Conservation (phyloP, 495 filamentous ascomycete species). For the Glonium stellatum region DNA sequence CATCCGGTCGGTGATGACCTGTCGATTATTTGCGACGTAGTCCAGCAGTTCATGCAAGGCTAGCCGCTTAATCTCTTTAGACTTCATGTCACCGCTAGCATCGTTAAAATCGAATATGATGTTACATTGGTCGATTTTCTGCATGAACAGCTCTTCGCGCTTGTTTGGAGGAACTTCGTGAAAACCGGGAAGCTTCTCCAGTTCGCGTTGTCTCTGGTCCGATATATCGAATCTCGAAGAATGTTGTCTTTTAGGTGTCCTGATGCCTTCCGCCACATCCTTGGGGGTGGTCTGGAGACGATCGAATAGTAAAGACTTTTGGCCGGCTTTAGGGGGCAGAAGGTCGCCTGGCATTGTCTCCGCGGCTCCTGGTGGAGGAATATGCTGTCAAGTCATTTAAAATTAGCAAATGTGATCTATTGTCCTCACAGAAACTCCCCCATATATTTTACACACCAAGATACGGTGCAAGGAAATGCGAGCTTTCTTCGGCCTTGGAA, state of each 20-base stretch:
- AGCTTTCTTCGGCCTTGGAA: background rate
- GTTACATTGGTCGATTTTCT: slow-evolving; percentile 99
- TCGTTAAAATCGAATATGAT: slow-evolving; percentile 99
- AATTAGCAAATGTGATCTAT: slow-evolving; percentile 26
- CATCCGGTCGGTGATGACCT: slow-evolving; percentile 98
- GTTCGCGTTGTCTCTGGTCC: slow-evolving; percentile 77
- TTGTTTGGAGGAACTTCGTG: slow-evolving; percentile 94
- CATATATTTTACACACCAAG: background rate
- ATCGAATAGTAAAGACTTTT: slow-evolving; percentile 79
- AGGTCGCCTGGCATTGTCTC: slow-evolving; percentile 99
- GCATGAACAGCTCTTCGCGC: slow-evolving; percentile 97
- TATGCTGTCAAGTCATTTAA: slow-evolving; percentile 55
- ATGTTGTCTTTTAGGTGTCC: slow-evolving; percentile 92
- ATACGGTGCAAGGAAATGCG: background rate
- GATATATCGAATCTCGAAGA: slow-evolving; percentile 98
- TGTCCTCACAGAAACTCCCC: background rate
- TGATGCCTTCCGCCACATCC: slow-evolving; percentile 88
- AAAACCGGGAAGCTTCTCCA: slow-evolving; percentile 97
- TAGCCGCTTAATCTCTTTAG: slow-evolving; percentile 98
- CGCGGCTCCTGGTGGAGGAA: slow-evolving; percentile 83
- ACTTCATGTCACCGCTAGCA: slow-evolving; percentile 96
- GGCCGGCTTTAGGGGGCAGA: slow-evolving; percentile 78
- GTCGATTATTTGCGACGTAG: slow-evolving; percentile 96
- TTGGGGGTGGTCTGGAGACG: slow-evolving; percentile 89
- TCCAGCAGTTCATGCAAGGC: slow-evolving; percentile 95